Evolutionary conservation across 1,284 basidiomycete species (phyloP), one percentile per base, ranked within the genome.

Genomic region (Taiwanofungus camphoratus): DNA sequence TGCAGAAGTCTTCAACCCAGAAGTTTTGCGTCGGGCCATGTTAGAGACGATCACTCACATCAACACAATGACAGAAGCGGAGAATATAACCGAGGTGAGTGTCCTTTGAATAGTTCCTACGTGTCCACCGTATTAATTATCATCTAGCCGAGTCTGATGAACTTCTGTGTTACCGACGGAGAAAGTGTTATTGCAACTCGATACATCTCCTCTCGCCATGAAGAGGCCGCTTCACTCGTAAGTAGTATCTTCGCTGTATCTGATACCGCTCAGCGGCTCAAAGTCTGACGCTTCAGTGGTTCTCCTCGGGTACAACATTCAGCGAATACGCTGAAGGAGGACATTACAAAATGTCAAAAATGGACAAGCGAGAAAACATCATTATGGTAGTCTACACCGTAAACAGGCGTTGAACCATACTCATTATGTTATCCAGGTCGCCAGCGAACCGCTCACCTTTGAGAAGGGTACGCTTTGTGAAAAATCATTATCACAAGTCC

Each of bases 161-260:
- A 98, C 62, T 99, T 96, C 60, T 94, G 92, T 56, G 86, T 98
- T 20, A 92, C 92, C 1, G 95, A 98, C 59, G 95, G 95, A 2
- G 78, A 90, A 56, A 90, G 85, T 36, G 90, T 99, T 12, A 81
- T 99, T 12, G 94, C 89, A 6, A 96, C 93, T 2, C 79, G 95
- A 33, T 99, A 99, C 64, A 91, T 99, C 35, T 93, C 91, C 0
- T 93, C 89, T 2, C 79, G 83, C 37, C 83, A 82, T 5, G 90
- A 95, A 47, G 93, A 97, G 63, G 95, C 94, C 1, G 93, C 95
- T 1, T 95, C 91, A 21, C 65, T 97, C 61, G 84, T 83, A 56
- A 52, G 71, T 63, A 2, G 3, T n/a, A n/a, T n/a, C n/a, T n/a
- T n/a, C n/a, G n/a, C n/a, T n/a, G n/a, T n/a, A n/a, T n/a, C n/a